Base-by-base conservation (phyloP, 495 filamentous ascomycete genomes). In the Astrocystis sublimbata region DNA sequence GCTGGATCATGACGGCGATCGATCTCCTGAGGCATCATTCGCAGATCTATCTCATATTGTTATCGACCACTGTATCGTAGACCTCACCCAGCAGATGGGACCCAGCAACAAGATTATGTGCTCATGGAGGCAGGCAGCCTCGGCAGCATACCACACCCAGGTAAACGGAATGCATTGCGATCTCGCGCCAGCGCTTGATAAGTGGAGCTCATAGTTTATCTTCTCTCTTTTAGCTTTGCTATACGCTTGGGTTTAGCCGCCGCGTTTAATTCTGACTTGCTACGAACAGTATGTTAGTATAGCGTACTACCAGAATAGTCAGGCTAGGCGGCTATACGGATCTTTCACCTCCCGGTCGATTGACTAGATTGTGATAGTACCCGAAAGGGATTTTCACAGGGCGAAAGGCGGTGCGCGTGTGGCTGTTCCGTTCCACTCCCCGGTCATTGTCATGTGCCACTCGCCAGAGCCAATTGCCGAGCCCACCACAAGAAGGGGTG, bases 261-360 rank as follows among this genome's bases (percentile, higher is more conserved):
- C 38, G 54, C 54, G 54, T 57, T 35, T 57, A 57, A 57, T 28
- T 45, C 21, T 54, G 7, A 43, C 21, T 38, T 21, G 35, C 52
- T 9, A 1, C 28, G 36, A 42, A 42, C 2, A 8, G 36, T 21
- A 36, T 24, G 40, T 12, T 35, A 33, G 19, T 17, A 31, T 50
- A 52, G 49, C 28, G 9, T 23, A 35, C 26, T 21, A 52, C 15
- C n/a, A 17, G 2, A 23, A 0, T 36, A 38, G 30, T 42, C 38
- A 38, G 49, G 56, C 41, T 31, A 58, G 56, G 56, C 56, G 56
- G 56, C 56, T 58, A 58, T 58, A 30, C 56, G 42, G 41, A 38
- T 42, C 41, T 31, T 26, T 42, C 56, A 40, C 24, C 23, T 57
- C 45, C 54, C 54, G 54, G 28, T 12, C 17, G 23, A 31, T 49